Base-by-base conservation (phyloP, 169 alveolate genomes). In the Plasmodium coatneyi region DNA sequence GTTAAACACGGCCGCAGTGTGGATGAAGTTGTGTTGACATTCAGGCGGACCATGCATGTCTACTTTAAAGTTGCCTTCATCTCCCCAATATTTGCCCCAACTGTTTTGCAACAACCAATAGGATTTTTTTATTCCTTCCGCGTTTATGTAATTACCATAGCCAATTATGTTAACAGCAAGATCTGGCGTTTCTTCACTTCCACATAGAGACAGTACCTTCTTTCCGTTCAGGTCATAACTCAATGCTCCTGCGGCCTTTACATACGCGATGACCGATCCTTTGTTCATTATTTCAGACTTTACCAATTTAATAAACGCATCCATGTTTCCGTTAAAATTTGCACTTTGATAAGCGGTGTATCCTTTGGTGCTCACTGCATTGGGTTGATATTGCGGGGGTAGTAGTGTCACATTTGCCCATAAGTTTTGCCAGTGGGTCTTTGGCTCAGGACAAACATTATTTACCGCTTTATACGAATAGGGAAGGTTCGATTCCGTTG, bases 91-190 rank as follows among this genome's bases (percentile, higher is more conserved):
- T 16, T 84, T 16, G 5, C 92, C 92, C 92, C 92, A 84, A 28
- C 92, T 84, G 36, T 84, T 71, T 71, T 72, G 46, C 0, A 84
- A 39, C 2, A 71, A 0, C 84, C 83, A 84, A 25, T 84, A 84
- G 3, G 84, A 34, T 9, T 87, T 80, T 10, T 43, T 76, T 34
- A 54, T 14, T 22, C 74, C 89, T 41, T 82, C 60, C 4, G 9
- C 14, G 46, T 78, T 60, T 16, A 84, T 28, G 46, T 84, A 92
- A 4, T 54, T 76, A 5, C 96, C 96, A 84, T 84, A 92, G 2
- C 96, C 94, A 9, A 92, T 54, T 32, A 84, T 81, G 6, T 66
- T 84, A 25, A 92, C 82, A 25, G 92, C 87, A 16, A 43, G 92
- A 14, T 84, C 94, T 5, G 76, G 92, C 28, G 43, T 84, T 32